phyloP scores from a whole-genome alignment of 169 alveolate species.

The Cryptosporidium bovis region DNA sequence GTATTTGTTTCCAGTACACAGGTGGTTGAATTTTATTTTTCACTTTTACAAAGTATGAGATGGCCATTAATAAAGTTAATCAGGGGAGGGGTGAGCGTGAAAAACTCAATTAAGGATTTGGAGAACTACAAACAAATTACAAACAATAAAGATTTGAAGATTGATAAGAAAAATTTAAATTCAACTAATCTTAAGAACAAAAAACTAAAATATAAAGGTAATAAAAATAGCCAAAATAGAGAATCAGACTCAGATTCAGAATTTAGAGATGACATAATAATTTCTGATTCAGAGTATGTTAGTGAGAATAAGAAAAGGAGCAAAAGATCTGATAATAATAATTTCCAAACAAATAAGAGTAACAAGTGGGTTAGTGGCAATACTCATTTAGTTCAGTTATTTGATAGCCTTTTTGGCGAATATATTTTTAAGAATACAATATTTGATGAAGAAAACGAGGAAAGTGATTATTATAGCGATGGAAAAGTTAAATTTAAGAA shows the following conservation, averaged over 20 bases:
- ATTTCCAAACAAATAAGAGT: background rate
- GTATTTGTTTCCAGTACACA: constrained; percentile 73
- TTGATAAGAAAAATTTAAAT: background rate
- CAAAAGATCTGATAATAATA: constrained; percentile 11
- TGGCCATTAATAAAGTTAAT: constrained; percentile 58
- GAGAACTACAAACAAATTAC: constrained; percentile 29
- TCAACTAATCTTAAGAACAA: background rate
- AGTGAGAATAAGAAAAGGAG: background rate
- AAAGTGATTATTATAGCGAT: background rate
- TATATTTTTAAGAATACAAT: constrained; percentile 46
- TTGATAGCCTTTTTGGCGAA: constrained; percentile 55
- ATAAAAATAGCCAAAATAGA: background rate
- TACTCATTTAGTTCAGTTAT: constrained; percentile 33
- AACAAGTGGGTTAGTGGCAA: constrained; percentile 61
- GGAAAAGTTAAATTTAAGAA: background rate
- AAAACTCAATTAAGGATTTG: constrained; percentile 27
- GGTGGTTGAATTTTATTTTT: constrained; percentile 57
- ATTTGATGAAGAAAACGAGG: constrained; percentile 45
- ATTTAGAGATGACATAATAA: background rate
- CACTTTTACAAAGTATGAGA: constrained; percentile 57
- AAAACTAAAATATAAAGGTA: background rate
- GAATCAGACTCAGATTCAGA: constrained; percentile 1
- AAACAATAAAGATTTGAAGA: constrained; percentile 21
- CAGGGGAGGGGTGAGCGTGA: constrained; percentile 46
- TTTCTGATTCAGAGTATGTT: constrained; percentile 20